phyloP scores from a whole-genome alignment of 139 green algal genomes.

The Pleodorina starrii region DNA sequence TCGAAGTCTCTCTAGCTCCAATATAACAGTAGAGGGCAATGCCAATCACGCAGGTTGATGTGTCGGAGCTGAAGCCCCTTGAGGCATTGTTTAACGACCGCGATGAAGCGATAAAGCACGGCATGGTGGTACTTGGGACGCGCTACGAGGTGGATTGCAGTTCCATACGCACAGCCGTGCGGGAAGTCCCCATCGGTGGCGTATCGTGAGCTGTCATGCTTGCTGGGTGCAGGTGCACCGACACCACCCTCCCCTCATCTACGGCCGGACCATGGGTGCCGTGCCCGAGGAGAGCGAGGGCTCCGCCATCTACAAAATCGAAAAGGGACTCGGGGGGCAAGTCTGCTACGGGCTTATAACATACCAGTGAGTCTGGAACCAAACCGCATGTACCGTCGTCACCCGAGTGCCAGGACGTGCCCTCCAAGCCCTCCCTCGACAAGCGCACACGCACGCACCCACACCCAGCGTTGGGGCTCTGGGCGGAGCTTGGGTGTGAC shows the following conservation, averaged over 20 bases:
- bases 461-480: too few relatives aligned
- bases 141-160: constrained; percentile 59
- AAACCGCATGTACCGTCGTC: too few relatives aligned
- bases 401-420: too few relatives aligned
- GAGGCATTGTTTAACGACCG: constrained; percentile 55
- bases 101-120: constrained; percentile 61
- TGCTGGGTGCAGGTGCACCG: constrained; percentile 74
- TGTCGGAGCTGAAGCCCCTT: constrained; percentile 57
- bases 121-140: constrained; percentile 55
- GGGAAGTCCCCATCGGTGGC: too few relatives aligned
- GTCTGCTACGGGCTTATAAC: constrained; percentile 72
- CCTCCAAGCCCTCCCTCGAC: too few relatives aligned
- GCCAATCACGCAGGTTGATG: constrained; percentile 20
- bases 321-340: constrained; percentile 43
- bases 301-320: constrained; percentile 72
- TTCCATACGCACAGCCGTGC: too few relatives aligned
- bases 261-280: constrained; percentile 75
- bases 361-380: constrained; percentile 69
- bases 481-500: too few relatives aligned
- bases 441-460: too few relatives aligned
- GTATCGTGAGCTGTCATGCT: too few relatives aligned
- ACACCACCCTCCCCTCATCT: constrained; percentile 81
- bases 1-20: too few relatives aligned
- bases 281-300: constrained; percentile 73
- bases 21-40: neutral